Evolutionary conservation across 768 basidiomycete species (phyloP).

Genomic region (Hygrocybe punicea): DNA sequence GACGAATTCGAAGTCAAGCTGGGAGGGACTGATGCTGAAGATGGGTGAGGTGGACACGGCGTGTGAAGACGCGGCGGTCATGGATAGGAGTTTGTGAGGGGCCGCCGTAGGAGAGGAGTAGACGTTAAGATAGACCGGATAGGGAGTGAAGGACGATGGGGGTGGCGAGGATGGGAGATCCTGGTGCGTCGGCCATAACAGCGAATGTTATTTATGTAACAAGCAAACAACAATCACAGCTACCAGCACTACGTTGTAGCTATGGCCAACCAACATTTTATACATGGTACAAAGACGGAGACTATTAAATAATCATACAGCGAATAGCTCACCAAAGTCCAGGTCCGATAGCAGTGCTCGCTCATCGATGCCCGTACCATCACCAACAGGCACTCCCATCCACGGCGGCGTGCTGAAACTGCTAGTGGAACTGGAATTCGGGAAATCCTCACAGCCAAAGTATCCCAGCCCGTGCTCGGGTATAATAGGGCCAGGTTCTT

Average conservation of each 20-base stretch:
- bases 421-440: no score
- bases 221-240: not conserved
- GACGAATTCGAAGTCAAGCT: conserved; percentile 82
- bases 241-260: no score
- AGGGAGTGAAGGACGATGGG: conserved; percentile 41
- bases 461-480: no score
- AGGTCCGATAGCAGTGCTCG: not conserved
- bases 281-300: not conserved
- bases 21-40: conserved; percentile 60
- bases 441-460: no score
- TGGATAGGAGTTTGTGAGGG: conserved; percentile 39
- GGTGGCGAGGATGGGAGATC: conserved; percentile 53
- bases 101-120: conserved; percentile 24
- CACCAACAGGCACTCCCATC: not conserved
- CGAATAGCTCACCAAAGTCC: not conserved
- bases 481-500: no score
- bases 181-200: conserved; percentile 81
- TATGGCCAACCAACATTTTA: not conserved
- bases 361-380: not conserved
- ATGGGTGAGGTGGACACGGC: conserved; percentile 63
- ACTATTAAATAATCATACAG: not conserved
- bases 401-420: not conserved
- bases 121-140: conserved; percentile 25
- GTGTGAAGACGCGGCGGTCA: conserved; percentile 71
- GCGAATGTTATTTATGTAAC: not conserved